Conservation (phyloP, 2,329 filamentous ascomycete genomes). For the Xylariomycetidae sp. region DNA sequence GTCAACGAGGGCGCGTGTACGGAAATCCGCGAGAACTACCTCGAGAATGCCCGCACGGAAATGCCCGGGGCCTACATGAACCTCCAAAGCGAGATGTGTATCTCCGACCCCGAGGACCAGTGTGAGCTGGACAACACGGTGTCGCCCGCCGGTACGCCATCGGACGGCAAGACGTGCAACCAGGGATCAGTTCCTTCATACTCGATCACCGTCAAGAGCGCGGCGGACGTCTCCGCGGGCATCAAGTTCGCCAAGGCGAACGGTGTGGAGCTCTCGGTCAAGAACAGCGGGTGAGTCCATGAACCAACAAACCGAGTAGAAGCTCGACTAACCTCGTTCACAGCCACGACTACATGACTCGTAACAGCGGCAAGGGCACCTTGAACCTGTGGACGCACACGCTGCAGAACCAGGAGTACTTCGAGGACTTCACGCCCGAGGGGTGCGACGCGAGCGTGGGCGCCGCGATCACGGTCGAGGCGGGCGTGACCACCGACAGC, state of each 20-base stretch:
- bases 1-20: constrained; percentile 17
- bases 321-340: constrained; percentile 3
- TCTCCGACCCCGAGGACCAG: constrained; percentile 20
- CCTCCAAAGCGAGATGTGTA: constrained; percentile 22
- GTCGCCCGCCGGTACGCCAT: constrained; percentile 15
- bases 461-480: constrained; percentile 10
- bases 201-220: constrained; percentile 15
- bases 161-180: constrained; percentile 15
- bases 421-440: constrained; percentile 8
- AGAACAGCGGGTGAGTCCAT: constrained; percentile 13
- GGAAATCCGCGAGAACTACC: constrained; percentile 18
- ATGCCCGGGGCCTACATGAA: constrained; percentile 23
- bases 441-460: constrained; percentile 10
- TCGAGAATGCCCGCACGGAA: constrained; percentile 16
- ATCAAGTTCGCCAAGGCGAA: constrained; percentile 18
- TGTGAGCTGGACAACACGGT: constrained; percentile 21
- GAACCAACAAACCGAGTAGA: background rate
- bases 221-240: constrained; percentile 16
- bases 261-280: constrained; percentile 18
- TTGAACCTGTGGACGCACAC: constrained; percentile 16
- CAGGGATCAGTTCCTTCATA: constrained; percentile 20
- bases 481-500: constrained; percentile 8
- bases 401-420: constrained; percentile 10
- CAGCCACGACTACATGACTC: constrained; percentile 14
- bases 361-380: constrained; percentile 12